phyloP scores from a whole-genome alignment of 306 rosid genomes.

The Glycine tomentella region DNA sequence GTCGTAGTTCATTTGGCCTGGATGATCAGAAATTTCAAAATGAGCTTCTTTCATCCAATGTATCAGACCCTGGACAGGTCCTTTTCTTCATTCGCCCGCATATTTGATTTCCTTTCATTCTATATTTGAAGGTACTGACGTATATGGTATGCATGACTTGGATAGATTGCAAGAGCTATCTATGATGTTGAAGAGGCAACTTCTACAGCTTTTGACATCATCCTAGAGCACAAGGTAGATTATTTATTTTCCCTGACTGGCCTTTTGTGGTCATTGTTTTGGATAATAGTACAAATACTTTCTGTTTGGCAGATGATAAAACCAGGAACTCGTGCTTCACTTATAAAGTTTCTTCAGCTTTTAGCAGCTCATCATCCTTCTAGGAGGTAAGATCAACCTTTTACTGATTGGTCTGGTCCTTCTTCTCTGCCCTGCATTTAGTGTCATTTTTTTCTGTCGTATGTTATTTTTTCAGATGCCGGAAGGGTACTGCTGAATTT shows the following conservation, averaged over 20 bases:
- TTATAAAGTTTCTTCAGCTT: constrained; percentile 89
- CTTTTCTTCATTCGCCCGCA: constrained; percentile 36
- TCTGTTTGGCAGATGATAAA: constrained; percentile 75
- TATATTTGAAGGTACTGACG: constrained; percentile 48
- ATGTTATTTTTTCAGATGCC: constrained; percentile 67
- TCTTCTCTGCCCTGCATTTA: constrained; percentile 36
- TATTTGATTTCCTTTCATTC: constrained; percentile 41
- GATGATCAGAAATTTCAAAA: constrained; percentile 93
- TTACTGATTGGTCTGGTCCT: constrained; percentile 21
- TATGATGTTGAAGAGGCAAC: constrained; percentile 99
- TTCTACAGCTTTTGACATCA: constrained; percentile 80
- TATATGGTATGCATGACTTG: constrained; percentile 43
- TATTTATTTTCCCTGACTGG: constrained; percentile 27
- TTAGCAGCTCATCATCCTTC: constrained; percentile 94
- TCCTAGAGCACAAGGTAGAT: constrained; percentile 76
- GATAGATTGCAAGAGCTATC: constrained; percentile 86
- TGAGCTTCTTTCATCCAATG: constrained; percentile 78
- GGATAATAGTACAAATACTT: constrained; percentile 41
- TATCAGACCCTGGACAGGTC: constrained; percentile 89
- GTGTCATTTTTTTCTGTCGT: constrained; percentile 14
- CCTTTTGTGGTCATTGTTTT: constrained; percentile 33
- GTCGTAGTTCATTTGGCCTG: constrained; percentile 76
- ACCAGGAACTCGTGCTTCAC: constrained; percentile 78
- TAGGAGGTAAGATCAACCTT: constrained; percentile 61
- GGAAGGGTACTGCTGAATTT: constrained; percentile 88